These are phyloP conservation scores for Cyberlindnera mississippiensis DNA, from an alignment of 805 yeast genomes.

Conservation along the genomic window DNA sequence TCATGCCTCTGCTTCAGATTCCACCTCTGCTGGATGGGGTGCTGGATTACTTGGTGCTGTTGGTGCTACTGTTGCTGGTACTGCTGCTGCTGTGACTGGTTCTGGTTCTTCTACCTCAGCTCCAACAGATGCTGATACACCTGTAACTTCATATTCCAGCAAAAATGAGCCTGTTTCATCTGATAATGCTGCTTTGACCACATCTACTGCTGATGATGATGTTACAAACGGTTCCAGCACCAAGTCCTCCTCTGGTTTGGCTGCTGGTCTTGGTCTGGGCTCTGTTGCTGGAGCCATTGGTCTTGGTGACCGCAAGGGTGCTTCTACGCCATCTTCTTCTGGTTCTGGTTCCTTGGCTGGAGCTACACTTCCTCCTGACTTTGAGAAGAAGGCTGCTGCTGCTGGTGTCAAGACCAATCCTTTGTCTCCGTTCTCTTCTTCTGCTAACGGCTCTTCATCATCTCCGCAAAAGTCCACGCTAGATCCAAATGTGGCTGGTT, in stretches of 20 bases:
- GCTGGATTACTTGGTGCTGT: conserved; percentile 3
- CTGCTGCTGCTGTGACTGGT: conserved; percentile 4
- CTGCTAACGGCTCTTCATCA: conserved; percentile 5
- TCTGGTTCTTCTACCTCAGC: conserved; percentile 1
- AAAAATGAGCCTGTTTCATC: not conserved
- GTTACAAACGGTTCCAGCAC: no score
- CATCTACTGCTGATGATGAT: not conserved
- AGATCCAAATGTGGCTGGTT: conserved; percentile 7
- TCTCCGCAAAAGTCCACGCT: conserved; percentile 6
- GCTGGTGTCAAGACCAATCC: not conserved
- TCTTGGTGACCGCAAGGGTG: not conserved
- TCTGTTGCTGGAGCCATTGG: conserved; percentile 7
- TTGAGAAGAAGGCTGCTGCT: conserved; percentile 18
- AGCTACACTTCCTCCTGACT: conserved; percentile 27
- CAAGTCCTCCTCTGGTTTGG: not conserved
- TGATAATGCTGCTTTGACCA: no score
- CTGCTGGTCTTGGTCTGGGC: conserved; percentile 1
- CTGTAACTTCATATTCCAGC: not conserved
- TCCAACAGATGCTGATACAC: not conserved
- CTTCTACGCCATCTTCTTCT: conserved; percentile 14
- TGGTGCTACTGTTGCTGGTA: conserved; percentile 1
- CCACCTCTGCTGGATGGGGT: conserved; percentile 1
- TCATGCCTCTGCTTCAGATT: conserved; percentile 9
- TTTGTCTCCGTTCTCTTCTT: conserved; percentile 2
- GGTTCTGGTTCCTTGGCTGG: conserved; percentile 18